Evolutionary conservation across 192 early-diverging fungal genomes (phyloP).

Genomic region (Umbelopsis sp.): DNA sequence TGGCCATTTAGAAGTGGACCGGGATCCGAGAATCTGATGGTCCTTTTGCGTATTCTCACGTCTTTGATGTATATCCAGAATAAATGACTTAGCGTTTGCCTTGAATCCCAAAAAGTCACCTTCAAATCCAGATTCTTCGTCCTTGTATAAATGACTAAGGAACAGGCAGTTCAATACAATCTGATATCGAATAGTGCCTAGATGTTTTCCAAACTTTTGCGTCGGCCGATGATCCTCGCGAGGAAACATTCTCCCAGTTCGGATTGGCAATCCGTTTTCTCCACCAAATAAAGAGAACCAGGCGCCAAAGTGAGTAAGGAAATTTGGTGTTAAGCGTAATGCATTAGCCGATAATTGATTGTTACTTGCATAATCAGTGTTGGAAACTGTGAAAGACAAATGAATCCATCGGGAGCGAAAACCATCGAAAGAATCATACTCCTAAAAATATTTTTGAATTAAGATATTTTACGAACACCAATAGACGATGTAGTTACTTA

Average conservation of each 20-base stretch:
- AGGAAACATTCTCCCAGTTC: conserved; percentile 30
- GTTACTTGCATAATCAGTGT: not conserved
- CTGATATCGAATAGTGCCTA: conserved; percentile 37
- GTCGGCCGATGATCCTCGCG: conserved; percentile 1
- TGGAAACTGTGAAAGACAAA: conserved; percentile 35
- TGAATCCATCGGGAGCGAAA: conserved; percentile 43
- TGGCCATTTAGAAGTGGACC: conserved; percentile 17
- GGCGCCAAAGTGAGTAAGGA: conserved; percentile 24
- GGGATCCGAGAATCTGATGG: conserved; percentile 22
- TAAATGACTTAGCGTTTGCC: conserved; percentile 27
- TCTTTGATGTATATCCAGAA: conserved; percentile 37
- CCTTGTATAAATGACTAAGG: conserved; percentile 32
- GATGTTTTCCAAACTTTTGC: conserved; percentile 26
- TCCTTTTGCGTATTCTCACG: conserved; percentile 29
- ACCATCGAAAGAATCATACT: conserved; percentile 38
- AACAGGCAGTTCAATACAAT: conserved; percentile 29
- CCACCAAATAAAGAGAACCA: conserved; percentile 36
- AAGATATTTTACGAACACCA: not conserved
- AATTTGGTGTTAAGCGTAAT: conserved; percentile 35
- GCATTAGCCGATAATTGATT: conserved; percentile 17
- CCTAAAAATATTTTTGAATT: not conserved
- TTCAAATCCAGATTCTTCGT: conserved; percentile 18
- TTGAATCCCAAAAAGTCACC: conserved; percentile 35
- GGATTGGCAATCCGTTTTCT: conserved; percentile 32
- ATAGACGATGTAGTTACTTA: not conserved